Base-by-base conservation (phyloP, 306 rosid species). In the Inga oerstediana region DNA sequence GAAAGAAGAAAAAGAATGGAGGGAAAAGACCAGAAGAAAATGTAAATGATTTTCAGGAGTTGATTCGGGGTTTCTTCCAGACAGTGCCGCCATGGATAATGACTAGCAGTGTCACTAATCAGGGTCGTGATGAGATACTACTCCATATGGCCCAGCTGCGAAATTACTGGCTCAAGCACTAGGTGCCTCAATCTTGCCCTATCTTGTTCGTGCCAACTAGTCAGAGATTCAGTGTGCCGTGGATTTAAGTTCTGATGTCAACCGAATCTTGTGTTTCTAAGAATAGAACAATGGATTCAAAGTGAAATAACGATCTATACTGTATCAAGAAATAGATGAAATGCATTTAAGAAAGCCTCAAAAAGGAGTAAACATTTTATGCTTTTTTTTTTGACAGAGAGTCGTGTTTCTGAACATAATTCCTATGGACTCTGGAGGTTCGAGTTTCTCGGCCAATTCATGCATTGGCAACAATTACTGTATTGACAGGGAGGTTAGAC, bases 141-240 rank as follows among this genome's bases (percentile, higher is more conserved):
- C 89, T 97, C 27, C 98, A 97, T 74, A 97, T 97, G 91, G 97
- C 98, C 59, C 99, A 94, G 90, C 91, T 97, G 37, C 90, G 99
- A 54, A 94, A 91, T 82, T 97, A 97, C 89, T 97, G 99, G 99
- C 97, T 97, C 87, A 91, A 97, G 90, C 95, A 97, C 90, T 92
- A 90, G 86, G 54, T 51, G 44, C 6, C 59, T 76, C 72, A 34
- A 48, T 45, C 52, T 24, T 65, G 17, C 43, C 39, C 7, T 1
- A 10, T 59, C 66, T 65, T 62, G 39, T 62, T 62, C 17, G 3
- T 24, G 69, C 69, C 69, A 27, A 62, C 69, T 10, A 11, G 41
- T 45, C 54, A 84, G 59, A 61, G 79, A 69, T 30, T 66, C 12
- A 3, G 34, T 48, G 27, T 80, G 46, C 37, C 69, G 5, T 32